Percentiles rank a stretch among this genome's conserved stretches.
Evolutionary conservation across 2,329 filamentous ascomycete genomes (phyloP).

Genomic region (Penicillium decumbens): DNA sequence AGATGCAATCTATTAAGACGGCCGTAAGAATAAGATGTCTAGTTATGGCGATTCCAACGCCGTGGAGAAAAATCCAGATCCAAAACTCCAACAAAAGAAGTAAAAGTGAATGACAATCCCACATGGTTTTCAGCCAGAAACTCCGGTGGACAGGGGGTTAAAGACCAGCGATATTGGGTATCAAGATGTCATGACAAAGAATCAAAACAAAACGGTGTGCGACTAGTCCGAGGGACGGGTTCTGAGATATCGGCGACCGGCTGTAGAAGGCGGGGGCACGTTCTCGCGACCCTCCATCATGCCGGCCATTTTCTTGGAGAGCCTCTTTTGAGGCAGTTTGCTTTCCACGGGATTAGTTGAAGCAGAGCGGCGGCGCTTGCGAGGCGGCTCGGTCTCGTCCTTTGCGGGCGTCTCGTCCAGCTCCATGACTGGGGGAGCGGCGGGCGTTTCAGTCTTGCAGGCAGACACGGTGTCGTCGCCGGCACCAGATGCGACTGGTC

Average conservation of each 20-base stretch:
- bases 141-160: slow-evolving; percentile 13
- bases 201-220: slow-evolving; percentile 2
- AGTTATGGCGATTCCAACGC: neutral
- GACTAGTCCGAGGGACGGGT: slow-evolving; percentile 26
- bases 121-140: slow-evolving; percentile 17
- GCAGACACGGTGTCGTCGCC: slow-evolving; percentile 8
- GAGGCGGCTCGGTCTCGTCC: slow-evolving; percentile 24
- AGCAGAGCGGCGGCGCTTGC: slow-evolving; percentile 30
- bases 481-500: slow-evolving; percentile 24
- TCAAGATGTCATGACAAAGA: slow-evolving; percentile 16
- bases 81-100: slow-evolving; percentile 7
- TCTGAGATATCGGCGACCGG: slow-evolving; percentile 30
- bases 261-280: slow-evolving; percentile 27
- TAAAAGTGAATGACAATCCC: slow-evolving; percentile 8
- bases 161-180: slow-evolving; percentile 24
- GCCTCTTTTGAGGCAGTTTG: slow-evolving; percentile 43
- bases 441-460: slow-evolving; percentile 12
- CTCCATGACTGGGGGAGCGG: slow-evolving; percentile 2
- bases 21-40: neutral
- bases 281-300: slow-evolving; percentile 47
- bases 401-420: slow-evolving; percentile 17
- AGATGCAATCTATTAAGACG: slow-evolving; percentile 8
- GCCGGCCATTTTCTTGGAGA: slow-evolving; percentile 37
- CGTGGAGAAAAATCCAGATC: neutral
- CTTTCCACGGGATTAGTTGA: slow-evolving; percentile 27